Base-by-base conservation (phyloP, 805 yeast species). In the Saccharomycopsis capsularis region DNA sequence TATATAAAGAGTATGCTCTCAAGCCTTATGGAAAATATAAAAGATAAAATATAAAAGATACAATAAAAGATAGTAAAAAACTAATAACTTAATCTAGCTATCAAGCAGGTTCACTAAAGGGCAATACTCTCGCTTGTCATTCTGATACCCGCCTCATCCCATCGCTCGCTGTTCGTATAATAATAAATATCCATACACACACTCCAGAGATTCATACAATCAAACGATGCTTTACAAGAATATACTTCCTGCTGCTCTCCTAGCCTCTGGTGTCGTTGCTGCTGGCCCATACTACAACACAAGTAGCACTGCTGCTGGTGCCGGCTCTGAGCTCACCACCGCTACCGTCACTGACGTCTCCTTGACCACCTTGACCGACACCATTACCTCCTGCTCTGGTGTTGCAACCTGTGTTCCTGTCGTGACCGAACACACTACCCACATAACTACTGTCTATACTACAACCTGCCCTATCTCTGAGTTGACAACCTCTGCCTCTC, bases 331-430 rank as follows among this genome's bases (percentile, higher is more conserved):
- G n/a, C 18, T 32, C 51, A 16, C 42, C 9, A 27, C 46, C 25
- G 40, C 3, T 3, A 13, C 38, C n/a, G 38, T 48, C 30, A 48
- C 51, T n/a, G 38, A 29, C 34, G 42, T 41, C 9, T 25, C 21
- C 13, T 34, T 48, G 18, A 47, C 52, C 16, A 48, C 55, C 35
- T 38, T 45, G 25, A 21, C 34, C 16, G 55, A 42, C n/a, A 48
- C 52, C 5, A 52, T 52, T 11, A 52, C 55, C 15, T 52, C 55
- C 18, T 52, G 55, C 34, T 16, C 46, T n/a, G 55, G 48, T 3
- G 13, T 35, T 29, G 13, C 49, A 3, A 38, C 7, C 25, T 52
- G 55, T 42, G 50, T 45, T n/a, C 55, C 53, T 18, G 44, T 40
- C 18, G 44, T 25, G 16, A 32, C 47, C 24, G 16, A 32, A 9